Evolutionary conservation across 495 filamentous ascomycete genomes (phyloP), one percentile per base, ranked within the genome.

Genomic region (Daldinia decipiens): DNA sequence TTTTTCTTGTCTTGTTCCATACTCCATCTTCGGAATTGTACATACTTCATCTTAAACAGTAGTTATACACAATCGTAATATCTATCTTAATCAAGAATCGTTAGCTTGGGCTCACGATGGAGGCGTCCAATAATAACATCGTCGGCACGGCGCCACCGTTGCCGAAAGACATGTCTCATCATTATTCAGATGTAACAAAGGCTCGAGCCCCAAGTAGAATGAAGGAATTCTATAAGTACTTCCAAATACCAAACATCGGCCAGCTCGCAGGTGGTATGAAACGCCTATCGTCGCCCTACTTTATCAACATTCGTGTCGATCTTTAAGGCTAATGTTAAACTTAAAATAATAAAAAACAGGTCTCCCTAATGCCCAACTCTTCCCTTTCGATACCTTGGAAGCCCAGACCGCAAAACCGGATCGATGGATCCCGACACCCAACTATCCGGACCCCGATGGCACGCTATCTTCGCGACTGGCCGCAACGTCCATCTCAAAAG

Each of bases 341-440:
- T 47, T 24, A 24, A 47, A n/a, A n/a, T n/a, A n/a, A n/a, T n/a
- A n/a, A n/a, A 24, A 24, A 3, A 24, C 73, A 94, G 92, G 92
- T 55, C 86, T 96, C 13, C 94, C 94, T 21, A 90, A 93, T 77
- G 79, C 87, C 13, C 86, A 85, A 34, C 92, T 92, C 79, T 97
- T 98, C 75, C 94, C 94, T 15, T 97, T 91, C 77, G 93, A 97
- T 63, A 96, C 93, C 0, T 87, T 97, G 29, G 92, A 95, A 78
- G 91, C 93, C n/a, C 86, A 89, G 63, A 85, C 87, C 58, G 92
- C 93, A 11, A 86, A 85, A 27, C 88, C 93, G 9, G 79, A 89
- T 19, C 87, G 94, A 72, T 94, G 90, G 80, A 84, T 86, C n/a
- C 88, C 89, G 0, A 87, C 89, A 31, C 86, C 86, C 13, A 88